These are phyloP conservation scores for Moniliophthora roreri DNA, from an alignment of 1,284 basidiomycete genomes.

Conservation along the genomic window DNA sequence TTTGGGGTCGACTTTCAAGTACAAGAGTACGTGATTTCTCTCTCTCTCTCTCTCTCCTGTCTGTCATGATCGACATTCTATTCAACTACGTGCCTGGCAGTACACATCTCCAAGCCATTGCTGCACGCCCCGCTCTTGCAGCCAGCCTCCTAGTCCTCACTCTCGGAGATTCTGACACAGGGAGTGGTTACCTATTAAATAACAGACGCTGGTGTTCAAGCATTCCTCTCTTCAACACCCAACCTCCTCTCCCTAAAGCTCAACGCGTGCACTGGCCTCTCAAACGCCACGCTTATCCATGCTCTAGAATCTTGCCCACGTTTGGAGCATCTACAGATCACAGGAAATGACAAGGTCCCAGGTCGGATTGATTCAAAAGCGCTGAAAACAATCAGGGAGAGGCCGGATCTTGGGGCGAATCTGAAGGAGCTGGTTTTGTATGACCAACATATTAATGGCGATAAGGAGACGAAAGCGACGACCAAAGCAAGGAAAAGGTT, in stretches of 20 bases:
- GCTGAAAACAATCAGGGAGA: conserved; percentile 1
- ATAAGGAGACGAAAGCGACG: conserved; percentile 1
- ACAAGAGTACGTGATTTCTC: not conserved
- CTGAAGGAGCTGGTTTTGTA: conserved; percentile 7
- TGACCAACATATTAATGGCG: not conserved
- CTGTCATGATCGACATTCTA: no score
- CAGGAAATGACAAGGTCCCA: conserved; percentile 9
- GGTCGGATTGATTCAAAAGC: conserved; percentile 1
- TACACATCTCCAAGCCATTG: conserved; percentile 7
- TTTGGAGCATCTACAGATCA: conserved; percentile 10
- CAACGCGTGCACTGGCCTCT: conserved; percentile 4
- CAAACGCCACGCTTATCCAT: conserved; percentile 5
- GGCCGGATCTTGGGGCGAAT: conserved; percentile 6
- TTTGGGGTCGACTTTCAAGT: conserved; percentile 11
- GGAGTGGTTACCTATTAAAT: not conserved
- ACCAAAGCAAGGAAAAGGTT: conserved; percentile 4
- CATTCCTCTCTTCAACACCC: conserved; percentile 3
- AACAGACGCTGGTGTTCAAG: conserved; percentile 3
- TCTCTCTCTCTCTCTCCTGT: no score
- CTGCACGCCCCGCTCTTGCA: conserved; percentile 5
- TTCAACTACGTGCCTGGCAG: no score
- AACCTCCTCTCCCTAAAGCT: conserved; percentile 7
- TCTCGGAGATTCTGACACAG: conserved; percentile 13
- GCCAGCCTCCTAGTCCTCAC: not conserved
- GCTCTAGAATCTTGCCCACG: conserved; percentile 7